Evolutionary conservation across 768 basidiomycete species (phyloP), one percentile per base, ranked within the genome.

Genomic region (Exsudoporus frostii): DNA sequence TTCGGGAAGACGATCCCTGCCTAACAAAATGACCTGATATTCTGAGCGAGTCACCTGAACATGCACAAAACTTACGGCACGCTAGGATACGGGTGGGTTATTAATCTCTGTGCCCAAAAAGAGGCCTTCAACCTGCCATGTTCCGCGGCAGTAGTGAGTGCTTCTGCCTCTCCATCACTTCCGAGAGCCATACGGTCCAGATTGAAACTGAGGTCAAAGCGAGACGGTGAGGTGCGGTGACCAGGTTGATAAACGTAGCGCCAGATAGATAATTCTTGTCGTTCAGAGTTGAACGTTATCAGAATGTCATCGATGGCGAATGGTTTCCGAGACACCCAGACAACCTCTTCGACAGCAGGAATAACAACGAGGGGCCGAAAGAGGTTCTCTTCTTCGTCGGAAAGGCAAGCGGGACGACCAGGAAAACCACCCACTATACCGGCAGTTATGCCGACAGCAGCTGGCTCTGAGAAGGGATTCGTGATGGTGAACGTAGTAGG

Each of bases 401-500:
- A 75, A 52, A 86, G 70, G 2, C 68, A 65, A 2, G 74, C 66
- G 13, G 46, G 72, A 51, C 45, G 63, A 46, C 50, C 68, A 46
- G 58, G 67, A 54, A 53, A 74, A 64, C 33, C 79, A 7, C 81
- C 80, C 3, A 79, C 60, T 25, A 90, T 85, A 0, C 83, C 81
- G 4, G 73, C 68, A 1, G 89, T 85, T 44, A 87, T 66, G 7
- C 88, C 89, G 15, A 92, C 81, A 9, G 85, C 79, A 22, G 80
- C 77, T 45, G 88, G 79, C 68, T 92, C 91, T 3, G 86, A 75
- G 47, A 90, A 87, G 0, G 90, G 85, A 59, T 82, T 87, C 9
- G 84, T 86, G 56, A 93, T 74, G 17, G 86, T 82, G 68, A 92
- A 92, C 24, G 92, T 79, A 14, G 89, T 90, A 0, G 91, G 89